A percentile compares a stretch with the other conserved stretches of the same genome.
phyloP scores from a whole-genome alignment of 768 basidiomycete species.

The Macrolepiota albuminosa region DNA sequence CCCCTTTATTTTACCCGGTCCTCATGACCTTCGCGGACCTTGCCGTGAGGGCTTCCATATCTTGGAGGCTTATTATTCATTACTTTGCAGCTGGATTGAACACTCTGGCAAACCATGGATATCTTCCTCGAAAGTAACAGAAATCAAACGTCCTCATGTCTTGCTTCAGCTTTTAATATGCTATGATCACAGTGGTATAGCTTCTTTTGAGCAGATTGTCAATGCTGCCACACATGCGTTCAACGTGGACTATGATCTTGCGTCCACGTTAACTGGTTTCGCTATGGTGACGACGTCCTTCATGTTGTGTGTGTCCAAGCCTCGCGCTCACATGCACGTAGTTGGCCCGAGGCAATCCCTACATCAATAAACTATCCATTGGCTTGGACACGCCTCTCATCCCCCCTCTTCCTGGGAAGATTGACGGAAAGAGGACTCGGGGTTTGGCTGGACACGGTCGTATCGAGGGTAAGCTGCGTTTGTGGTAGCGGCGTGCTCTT shows the following conservation, averaged over 20 bases:
- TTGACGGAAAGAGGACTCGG: conserved; percentile 12
- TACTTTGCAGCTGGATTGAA: conserved; percentile 11
- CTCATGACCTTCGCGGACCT: conserved; percentile 11
- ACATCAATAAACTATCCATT: conserved; percentile 9
- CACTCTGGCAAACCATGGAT: conserved; percentile 14
- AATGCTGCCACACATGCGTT: conserved; percentile 2
- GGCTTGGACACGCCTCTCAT: conserved; percentile 8
- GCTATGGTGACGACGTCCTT: conserved; percentile 7
- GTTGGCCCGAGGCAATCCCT: conserved; percentile 10
- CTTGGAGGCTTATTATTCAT: neutral
- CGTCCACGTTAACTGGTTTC: conserved; percentile 8
- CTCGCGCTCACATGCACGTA: neutral
- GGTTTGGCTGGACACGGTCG: conserved; percentile 12
- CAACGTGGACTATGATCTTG: conserved; percentile 14
- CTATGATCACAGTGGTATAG: conserved; percentile 7
- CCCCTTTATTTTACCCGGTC: conserved; percentile 5
- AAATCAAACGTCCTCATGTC: neutral
- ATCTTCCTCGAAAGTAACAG: conserved; percentile 13
- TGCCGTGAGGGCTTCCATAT: conserved; percentile 7
- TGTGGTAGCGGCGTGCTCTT: neutral
- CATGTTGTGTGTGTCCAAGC: neutral
- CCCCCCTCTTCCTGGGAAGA: conserved; percentile 13
- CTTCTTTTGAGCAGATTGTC: conserved; percentile 14
- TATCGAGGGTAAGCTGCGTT: conserved; percentile 6
- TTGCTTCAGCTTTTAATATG: neutral